Base-by-base conservation (phyloP, 2,329 filamentous ascomycete genomes). In the Amphichorda felina region DNA sequence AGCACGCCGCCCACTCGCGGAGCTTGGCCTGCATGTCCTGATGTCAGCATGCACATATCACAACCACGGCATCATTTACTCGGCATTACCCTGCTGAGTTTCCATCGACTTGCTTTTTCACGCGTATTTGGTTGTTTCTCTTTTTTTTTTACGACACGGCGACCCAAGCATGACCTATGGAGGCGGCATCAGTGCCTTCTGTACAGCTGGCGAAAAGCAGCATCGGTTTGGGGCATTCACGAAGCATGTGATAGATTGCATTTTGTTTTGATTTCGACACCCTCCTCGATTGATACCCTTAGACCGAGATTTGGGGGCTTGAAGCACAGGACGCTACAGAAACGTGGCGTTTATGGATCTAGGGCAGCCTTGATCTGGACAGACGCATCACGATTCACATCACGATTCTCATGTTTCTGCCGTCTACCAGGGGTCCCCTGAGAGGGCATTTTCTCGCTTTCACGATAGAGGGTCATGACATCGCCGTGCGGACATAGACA, bases 401-500 rank as follows among this genome's bases (percentile, higher is more conserved):
- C 49, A 56, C 52, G 48, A 51, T 45, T 51, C 42, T 50, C 42
- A 53, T 54, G 51, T 56, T 55, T 56, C 55, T 56, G 49, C 48
- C 43, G 54, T 57, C 55, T 53, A 51, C 47, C 44, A 48, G 46
- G 53, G 18, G 52, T 49, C 52, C 44, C 48, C 48, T 46, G 43
- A 41, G 47, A 52, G 50, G 56, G 54, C 49, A 56, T 58, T 58
- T 59, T 54, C 51, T 52, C 51, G 48, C 49, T 56, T 60, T 57
- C 50, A 57, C 53, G 50, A 57, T 57, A 61, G 56, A 61, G 53
- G 56, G 56, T 61, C 57, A 57, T 62, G 58, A 52, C 55, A 57
- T 61, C 58, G 57, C 56, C 58, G 57, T 59, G 52, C 54, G 56
- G 45, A 56, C 62, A 70, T 75, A 76, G 71, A 76, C 67, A 74